phyloP scores from a whole-genome alignment of 2,329 filamentous ascomycete genomes.

The Fusarium sp. region DNA sequence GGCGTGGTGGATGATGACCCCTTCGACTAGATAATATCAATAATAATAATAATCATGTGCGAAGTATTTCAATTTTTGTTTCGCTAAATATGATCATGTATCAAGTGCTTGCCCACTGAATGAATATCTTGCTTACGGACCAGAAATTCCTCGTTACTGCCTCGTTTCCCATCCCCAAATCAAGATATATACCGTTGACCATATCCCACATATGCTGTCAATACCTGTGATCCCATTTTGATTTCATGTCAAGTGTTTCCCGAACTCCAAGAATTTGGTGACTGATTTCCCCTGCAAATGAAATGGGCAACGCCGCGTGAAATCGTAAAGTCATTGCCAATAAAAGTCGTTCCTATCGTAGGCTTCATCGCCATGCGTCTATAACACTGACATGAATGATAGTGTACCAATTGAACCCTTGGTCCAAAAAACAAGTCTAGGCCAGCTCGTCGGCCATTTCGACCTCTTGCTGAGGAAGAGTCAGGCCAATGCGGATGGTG shows the following conservation, averaged over 20 bases:
- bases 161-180: background rate
- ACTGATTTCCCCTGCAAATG: background rate
- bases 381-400: slow-evolving; percentile 2
- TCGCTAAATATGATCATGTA: background rate
- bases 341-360: background rate
- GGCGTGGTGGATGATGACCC: slow-evolving; percentile 65
- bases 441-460: slow-evolving; percentile 34
- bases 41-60: background rate
- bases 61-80: background rate
- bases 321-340: background rate
- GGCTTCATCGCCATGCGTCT: background rate
- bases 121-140: background rate
- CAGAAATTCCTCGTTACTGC: background rate
- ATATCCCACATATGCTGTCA: background rate
- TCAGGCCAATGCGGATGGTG: slow-evolving; percentile 55
- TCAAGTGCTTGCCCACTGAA: background rate
- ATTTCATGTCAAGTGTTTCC: background rate
- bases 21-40: slow-evolving; percentile 49
- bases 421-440: slow-evolving; percentile 8
- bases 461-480: slow-evolving; percentile 23
- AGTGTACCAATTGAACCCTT: background rate
- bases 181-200: background rate
- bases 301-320: background rate
- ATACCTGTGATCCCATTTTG: slow-evolving; percentile 9
- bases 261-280: slow-evolving; percentile 2